These are phyloP conservation scores for Diaporthe sp. DNA, from an alignment of 2,329 filamentous ascomycete genomes.

Conservation along the genomic window DNA sequence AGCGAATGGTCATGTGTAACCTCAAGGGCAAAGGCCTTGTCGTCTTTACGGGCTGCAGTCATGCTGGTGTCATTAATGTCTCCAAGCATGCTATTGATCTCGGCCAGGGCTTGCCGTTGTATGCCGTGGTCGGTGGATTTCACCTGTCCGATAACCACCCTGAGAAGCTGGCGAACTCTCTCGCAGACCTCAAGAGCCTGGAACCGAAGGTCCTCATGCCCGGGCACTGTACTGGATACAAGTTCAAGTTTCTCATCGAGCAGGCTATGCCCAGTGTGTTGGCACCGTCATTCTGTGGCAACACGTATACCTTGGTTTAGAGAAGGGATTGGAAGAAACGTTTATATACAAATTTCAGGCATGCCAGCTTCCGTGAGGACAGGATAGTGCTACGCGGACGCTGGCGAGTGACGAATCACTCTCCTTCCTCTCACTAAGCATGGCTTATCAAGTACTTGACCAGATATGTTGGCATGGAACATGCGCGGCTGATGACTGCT, in stretches of 20 bases:
- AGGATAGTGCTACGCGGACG: too few relatives aligned
- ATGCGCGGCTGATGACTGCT: too few relatives aligned
- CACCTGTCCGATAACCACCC: slow-evolving; percentile 64
- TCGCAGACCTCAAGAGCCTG: slow-evolving; percentile 62
- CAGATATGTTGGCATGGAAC: too few relatives aligned
- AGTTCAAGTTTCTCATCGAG: slow-evolving; percentile 67
- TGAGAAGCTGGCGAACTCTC: slow-evolving; percentile 58
- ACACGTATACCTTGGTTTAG: slow-evolving; percentile 49
- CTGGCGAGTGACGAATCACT: too few relatives aligned
- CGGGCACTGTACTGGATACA: slow-evolving; percentile 70
- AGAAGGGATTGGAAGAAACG: rapidly evolving
- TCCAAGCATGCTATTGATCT: slow-evolving; percentile 60
- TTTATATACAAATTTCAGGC: neutral
- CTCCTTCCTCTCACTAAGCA: too few relatives aligned
- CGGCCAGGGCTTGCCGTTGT: slow-evolving; percentile 55
- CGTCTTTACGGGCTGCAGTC: slow-evolving; percentile 69
- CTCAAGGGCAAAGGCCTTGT: slow-evolving; percentile 67
- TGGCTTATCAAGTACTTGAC: too few relatives aligned
- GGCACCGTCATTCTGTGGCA: slow-evolving; percentile 65
- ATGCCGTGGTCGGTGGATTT: slow-evolving; percentile 67
- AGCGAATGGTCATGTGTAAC: slow-evolving; percentile 67
- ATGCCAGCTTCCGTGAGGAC: neutral
- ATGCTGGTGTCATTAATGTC: slow-evolving; percentile 68
- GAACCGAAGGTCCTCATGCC: slow-evolving; percentile 64
- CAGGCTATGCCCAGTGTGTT: slow-evolving; percentile 63